These are phyloP conservation scores for Monosporascus sp. DNA, from an alignment of 2,329 filamentous ascomycete genomes.

Conservation along the genomic window DNA sequence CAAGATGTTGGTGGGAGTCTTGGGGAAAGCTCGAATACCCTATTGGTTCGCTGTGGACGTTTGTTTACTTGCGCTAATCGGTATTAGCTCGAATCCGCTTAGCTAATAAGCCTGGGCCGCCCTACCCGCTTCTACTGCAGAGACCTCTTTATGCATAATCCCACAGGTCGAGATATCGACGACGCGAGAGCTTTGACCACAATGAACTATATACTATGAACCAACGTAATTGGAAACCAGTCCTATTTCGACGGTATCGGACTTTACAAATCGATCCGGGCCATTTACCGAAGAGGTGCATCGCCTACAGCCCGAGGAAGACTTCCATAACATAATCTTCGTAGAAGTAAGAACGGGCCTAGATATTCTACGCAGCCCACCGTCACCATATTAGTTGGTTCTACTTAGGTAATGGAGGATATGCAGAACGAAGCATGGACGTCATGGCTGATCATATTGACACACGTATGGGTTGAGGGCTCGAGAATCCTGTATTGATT, in stretches of 20 bases:
- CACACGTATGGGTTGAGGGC: too few species aligned
- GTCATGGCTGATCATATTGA: too few species aligned
- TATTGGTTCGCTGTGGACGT: not conserved
- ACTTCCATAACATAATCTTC: too few species aligned
- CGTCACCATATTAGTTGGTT: too few species aligned
- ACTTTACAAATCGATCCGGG: too few species aligned
- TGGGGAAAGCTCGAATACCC: not conserved
- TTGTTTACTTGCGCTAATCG: conserved; percentile 1
- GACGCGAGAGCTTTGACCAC: not conserved
- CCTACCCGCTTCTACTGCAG: too few species aligned
- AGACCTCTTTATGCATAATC: not conserved
- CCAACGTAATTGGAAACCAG: too few species aligned
- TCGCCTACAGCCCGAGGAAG: too few species aligned
- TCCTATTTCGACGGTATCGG: too few species aligned
- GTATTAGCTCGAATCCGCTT: not conserved
- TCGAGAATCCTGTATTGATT: not conserved
- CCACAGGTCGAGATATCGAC: not conserved
- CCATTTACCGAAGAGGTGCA: too few species aligned
- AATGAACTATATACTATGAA: not conserved
- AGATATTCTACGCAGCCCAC: too few species aligned
- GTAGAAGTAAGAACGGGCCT: too few species aligned
- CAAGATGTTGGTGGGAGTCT: not conserved
- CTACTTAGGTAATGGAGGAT: not conserved
- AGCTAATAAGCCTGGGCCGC: not conserved
- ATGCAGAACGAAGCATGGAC: not conserved